Percentiles rank a stretch among this genome's conserved stretches.
phyloP scores from a whole-genome alignment of 2,329 filamentous ascomycete genomes.

The Colletotrichum sidae region DNA sequence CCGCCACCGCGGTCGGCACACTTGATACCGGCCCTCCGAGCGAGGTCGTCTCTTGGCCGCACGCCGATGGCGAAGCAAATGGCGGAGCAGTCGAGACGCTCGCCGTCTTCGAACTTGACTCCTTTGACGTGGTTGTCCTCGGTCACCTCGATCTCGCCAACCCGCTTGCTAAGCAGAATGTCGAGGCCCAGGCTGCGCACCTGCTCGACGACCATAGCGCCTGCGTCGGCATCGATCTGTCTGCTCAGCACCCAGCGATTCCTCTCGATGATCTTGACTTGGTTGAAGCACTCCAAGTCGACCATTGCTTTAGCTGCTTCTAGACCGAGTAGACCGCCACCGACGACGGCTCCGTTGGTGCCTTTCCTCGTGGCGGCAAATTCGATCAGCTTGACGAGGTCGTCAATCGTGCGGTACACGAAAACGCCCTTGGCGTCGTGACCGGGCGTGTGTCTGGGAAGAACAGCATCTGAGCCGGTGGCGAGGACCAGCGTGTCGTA shows the following conservation, averaged over 20 bases:
- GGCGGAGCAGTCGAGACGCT: conserved; percentile 80
- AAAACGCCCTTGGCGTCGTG: conserved; percentile 87
- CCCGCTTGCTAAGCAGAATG: conserved; percentile 80
- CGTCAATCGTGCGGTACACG: conserved; percentile 88
- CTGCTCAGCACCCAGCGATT: conserved; percentile 86
- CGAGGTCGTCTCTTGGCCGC: conserved; percentile 82
- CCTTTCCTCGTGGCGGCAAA: conserved; percentile 77
- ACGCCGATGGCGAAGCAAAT: conserved; percentile 94
- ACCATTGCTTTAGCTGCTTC: conserved; percentile 95
- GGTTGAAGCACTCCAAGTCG: conserved; percentile 79
- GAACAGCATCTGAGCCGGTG: conserved; percentile 85
- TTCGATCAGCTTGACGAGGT: conserved; percentile 80
- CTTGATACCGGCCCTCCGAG: conserved; percentile 74
- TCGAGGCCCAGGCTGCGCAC: conserved; percentile 83
- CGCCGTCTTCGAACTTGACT: conserved; percentile 84
- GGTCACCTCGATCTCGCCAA: conserved; percentile 77
- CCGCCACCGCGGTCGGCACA: conserved; percentile 80
- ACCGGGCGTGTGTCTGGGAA: conserved; percentile 78
- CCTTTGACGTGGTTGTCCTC: conserved; percentile 76
- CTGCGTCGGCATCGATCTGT: conserved; percentile 85
- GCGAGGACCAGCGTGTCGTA: conserved; percentile 89
- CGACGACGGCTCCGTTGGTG: conserved; percentile 80
- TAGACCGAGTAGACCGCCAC: conserved; percentile 85
- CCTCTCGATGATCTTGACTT: conserved; percentile 83
- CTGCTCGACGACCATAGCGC: conserved; percentile 83